Percentiles rank a stretch among this genome's conserved stretches.
phyloP scores from a whole-genome alignment of 257 asterid species.

The Buddleja alternifolia region DNA sequence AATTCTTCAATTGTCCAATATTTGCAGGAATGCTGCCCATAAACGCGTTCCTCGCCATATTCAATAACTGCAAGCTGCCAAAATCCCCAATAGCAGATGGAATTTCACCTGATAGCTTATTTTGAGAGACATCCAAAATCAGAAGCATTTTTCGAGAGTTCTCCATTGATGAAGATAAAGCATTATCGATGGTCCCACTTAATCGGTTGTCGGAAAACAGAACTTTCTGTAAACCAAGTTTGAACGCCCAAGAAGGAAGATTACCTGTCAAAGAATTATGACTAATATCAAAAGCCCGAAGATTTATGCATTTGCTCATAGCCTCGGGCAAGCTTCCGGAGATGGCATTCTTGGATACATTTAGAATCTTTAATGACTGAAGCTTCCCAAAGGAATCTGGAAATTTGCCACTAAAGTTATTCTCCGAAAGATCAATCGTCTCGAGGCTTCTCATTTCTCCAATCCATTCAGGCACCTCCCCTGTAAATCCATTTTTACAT shows the following conservation, averaged over 20 bases:
- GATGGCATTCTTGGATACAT: constrained; percentile 59
- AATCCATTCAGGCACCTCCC: constrained; percentile 71
- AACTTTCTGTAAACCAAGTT: constrained; percentile 61
- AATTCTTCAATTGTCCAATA: constrained; percentile 48
- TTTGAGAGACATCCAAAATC: constrained; percentile 62
- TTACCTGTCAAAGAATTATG: constrained; percentile 61
- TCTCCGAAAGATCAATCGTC: constrained; percentile 67
- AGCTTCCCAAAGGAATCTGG: constrained; percentile 66
- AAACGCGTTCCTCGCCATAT: constrained; percentile 55
- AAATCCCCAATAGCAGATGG: constrained; percentile 59
- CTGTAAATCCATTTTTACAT: constrained; percentile 51
- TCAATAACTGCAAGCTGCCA: constrained; percentile 53
- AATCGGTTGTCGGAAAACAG: constrained; percentile 58
- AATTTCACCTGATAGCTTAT: constrained; percentile 53
- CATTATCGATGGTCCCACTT: constrained; percentile 50
- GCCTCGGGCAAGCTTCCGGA: constrained; percentile 68
- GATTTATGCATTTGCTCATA: constrained; percentile 54
- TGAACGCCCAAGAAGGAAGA: constrained; percentile 62
- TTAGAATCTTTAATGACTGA: constrained; percentile 60
- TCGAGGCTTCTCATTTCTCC: constrained; percentile 77
- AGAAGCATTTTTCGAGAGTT: constrained; percentile 51
- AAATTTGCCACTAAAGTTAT: constrained; percentile 59
- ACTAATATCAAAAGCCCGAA: constrained; percentile 60
- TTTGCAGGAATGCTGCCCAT: constrained; percentile 53
- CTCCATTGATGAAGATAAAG: constrained; percentile 48